These are phyloP conservation scores for Rosa chinensis DNA, from an alignment of 306 rosid genomes.

Conservation along the genomic window DNA sequence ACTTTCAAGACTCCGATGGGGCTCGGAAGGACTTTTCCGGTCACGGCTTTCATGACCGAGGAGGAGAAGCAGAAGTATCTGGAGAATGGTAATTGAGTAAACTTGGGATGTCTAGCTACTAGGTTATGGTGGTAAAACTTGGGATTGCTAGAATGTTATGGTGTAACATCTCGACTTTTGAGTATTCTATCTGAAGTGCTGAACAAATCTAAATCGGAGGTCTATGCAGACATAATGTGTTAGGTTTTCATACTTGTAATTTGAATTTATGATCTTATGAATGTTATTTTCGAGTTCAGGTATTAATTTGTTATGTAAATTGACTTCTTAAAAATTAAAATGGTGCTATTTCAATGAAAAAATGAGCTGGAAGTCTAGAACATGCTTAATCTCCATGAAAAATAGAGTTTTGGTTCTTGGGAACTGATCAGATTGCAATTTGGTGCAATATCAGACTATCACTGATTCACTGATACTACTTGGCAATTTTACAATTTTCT, in stretches of 20 bases:
- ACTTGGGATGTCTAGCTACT: neutral
- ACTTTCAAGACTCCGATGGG: slow-evolving; percentile 70
- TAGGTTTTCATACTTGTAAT: neutral
- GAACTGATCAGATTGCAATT: too few species aligned
- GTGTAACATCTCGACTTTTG: neutral
- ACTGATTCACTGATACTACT: too few species aligned
- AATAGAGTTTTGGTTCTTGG: too few species aligned
- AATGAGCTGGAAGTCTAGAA: too few species aligned
- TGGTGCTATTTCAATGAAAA: neutral
- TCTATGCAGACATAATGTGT: neutral
- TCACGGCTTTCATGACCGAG: slow-evolving; percentile 59
- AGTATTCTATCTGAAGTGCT: too few species aligned
- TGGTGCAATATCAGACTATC: too few species aligned
- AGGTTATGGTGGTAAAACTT: neutral
- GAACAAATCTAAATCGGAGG: neutral
- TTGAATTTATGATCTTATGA: neutral
- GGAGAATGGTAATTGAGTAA: slow-evolving; percentile 28
- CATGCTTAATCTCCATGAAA: too few species aligned
- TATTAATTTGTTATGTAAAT: too few species aligned
- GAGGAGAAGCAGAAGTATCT: slow-evolving; percentile 50
- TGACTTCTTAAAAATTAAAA: too few species aligned
- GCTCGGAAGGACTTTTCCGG: slow-evolving; percentile 63
- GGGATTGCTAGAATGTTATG: too few species aligned
- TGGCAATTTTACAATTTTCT: too few species aligned
- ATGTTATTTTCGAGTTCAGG: neutral